phyloP scores from a whole-genome alignment of 805 yeast species.

The Suhomyces vadensis region DNA sequence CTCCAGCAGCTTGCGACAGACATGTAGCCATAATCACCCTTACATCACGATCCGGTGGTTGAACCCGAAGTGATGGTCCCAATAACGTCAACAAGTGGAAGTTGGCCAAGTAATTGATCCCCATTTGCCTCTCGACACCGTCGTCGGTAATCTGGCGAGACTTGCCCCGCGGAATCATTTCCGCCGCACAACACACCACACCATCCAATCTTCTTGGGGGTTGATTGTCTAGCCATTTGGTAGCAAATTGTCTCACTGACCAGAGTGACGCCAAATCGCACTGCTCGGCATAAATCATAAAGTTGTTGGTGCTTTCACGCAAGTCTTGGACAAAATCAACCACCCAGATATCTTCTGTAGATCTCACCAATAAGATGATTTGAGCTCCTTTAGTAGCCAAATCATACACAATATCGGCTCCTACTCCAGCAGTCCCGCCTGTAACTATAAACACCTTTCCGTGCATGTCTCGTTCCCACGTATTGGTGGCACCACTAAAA shows the following conservation, averaged over 20 bases:
- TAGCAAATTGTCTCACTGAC: slow-evolving; percentile 85
- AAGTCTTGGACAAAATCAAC: slow-evolving; percentile 78
- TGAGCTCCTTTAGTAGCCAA: slow-evolving; percentile 87
- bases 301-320: slow-evolving; percentile 67
- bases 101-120: slow-evolving; percentile 78
- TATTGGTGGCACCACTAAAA: slow-evolving; percentile 76
- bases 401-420: slow-evolving; percentile 72
- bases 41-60: slow-evolving; percentile 94
- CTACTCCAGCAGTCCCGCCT: slow-evolving; percentile 95
- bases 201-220: slow-evolving; percentile 94
- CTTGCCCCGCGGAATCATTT: slow-evolving; percentile 67
- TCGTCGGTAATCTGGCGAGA: slow-evolving; percentile 69
- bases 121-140: slow-evolving; percentile 85
- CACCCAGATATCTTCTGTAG: slow-evolving; percentile 67
- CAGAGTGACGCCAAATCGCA: slow-evolving; percentile 76
- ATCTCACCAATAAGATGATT: slow-evolving; percentile 67
- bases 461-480: slow-evolving; percentile 91
- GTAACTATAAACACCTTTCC: slow-evolving; percentile 82
- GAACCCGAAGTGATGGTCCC: slow-evolving; percentile 81
- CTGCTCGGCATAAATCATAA: slow-evolving; percentile 83
- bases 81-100: slow-evolving; percentile 77
- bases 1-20: slow-evolving; percentile 72
- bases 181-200: slow-evolving; percentile 84
- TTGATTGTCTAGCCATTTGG: slow-evolving; percentile 86
- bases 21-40: slow-evolving; percentile 80